Percentiles rank a stretch among this genome's conserved stretches.
These are phyloP conservation scores for Ganoderma lingzhi DNA, from an alignment of 1,284 basidiomycete species.

Conservation along the genomic window DNA sequence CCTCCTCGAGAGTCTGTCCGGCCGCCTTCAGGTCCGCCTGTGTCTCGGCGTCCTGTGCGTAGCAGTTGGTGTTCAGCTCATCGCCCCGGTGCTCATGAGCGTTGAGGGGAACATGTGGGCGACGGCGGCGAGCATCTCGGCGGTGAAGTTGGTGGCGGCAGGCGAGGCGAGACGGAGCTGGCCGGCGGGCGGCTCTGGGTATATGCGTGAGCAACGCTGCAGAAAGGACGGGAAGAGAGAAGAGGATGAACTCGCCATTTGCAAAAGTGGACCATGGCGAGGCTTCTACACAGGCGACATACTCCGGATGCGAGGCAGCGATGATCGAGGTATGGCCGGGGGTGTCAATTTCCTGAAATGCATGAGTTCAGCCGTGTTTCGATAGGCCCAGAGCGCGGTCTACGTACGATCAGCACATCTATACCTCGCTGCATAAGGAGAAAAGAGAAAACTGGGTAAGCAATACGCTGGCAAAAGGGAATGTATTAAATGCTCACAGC, in stretches of 20 bases:
- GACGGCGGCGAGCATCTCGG: slow-evolving; percentile 50
- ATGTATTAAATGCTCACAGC: slow-evolving; percentile 51
- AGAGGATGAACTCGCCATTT: slow-evolving; percentile 48
- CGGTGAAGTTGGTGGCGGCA: slow-evolving; percentile 51
- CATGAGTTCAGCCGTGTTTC: background rate
- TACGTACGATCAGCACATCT: slow-evolving; percentile 66
- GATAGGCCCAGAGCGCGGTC: no score
- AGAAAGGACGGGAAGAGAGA: background rate
- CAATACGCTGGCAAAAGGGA: background rate
- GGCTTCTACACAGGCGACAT: slow-evolving; percentile 73
- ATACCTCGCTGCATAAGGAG: slow-evolving; percentile 66
- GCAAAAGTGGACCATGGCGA: slow-evolving; percentile 72
- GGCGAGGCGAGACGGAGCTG: slow-evolving; percentile 75
- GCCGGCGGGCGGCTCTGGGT: slow-evolving; percentile 77
- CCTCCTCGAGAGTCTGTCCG: slow-evolving; percentile 66
- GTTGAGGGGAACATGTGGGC: slow-evolving; percentile 60
- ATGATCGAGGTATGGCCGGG: slow-evolving; percentile 84
- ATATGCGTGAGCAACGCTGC: background rate
- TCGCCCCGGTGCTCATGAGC: slow-evolving; percentile 86
- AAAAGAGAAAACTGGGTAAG: background rate
- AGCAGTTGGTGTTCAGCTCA: slow-evolving; percentile 79
- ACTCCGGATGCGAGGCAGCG: slow-evolving; percentile 68
- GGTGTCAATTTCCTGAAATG: slow-evolving; percentile 61
- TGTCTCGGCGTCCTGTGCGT: slow-evolving; percentile 65
- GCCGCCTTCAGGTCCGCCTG: slow-evolving; percentile 55